Base-by-base conservation (phyloP, 176 grass and related monocot genomes). In the Pontederia paniculata region DNA sequence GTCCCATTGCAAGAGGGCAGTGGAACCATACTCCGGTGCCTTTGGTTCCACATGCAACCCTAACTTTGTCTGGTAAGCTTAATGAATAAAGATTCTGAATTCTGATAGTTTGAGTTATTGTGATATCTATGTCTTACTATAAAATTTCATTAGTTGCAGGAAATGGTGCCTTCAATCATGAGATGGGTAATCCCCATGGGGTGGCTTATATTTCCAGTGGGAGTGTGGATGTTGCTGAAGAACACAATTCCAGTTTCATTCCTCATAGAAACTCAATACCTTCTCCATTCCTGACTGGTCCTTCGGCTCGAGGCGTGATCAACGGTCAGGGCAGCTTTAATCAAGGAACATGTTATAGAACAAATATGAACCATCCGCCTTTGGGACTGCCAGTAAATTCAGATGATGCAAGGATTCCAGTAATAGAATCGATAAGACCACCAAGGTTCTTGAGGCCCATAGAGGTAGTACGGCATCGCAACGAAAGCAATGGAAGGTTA, bases 11-110 rank as follows among this genome's bases (percentile, higher is more conserved):
- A 10, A n/a, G 17, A 42, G 58, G 58, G 42, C 58, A 62, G 8
- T 45, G 58, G 58, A 45, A 13, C 58, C 43, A 45, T 20, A 18
- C 9, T 62, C 43, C 58, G 16, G 13, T 57, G 10, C 8, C 42
- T 62, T 18, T n/a, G 13, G 21, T 49, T 50, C 19, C 46, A 21
- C 46, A 65, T 12, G 12, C n/a, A 65, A 18, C 16, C 9, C 46
- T 51, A 31, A 25, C 17, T 12, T 50, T 45, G 50, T 65, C 62
- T 50, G 62, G 62, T 65, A 50, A 17, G 62, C 50, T 13, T 47
- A 51, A 65, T 22, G 28, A 37, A 37, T 62, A 41, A 4, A 15
- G 50, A 18, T 9, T 64, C 49, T 64, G 17, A 9, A 59, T 14
- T 64, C 28, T 31, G 21, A 5, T 49, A 4, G n/a, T 10, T 25